Percentiles rank a stretch among this genome's conserved stretches.
Conservation (phyloP, 129 eudicot species). For the Arctium minus region DNA sequence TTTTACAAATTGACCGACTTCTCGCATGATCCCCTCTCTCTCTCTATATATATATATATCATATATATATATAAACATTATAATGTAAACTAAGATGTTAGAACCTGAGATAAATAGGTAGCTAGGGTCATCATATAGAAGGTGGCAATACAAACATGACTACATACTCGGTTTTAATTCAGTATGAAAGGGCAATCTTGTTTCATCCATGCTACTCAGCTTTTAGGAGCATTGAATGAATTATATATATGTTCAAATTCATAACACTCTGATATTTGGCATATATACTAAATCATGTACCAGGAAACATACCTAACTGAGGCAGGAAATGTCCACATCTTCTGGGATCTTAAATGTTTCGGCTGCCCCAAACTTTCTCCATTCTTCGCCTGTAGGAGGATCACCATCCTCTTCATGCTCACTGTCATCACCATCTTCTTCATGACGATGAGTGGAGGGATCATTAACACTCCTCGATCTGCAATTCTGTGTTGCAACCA, state of each 20-base stretch:
- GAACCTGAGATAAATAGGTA: not conserved
- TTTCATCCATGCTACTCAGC: not conserved
- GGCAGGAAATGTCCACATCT: slow-evolving; percentile 70
- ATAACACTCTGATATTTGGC: not conserved
- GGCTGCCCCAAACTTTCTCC: slow-evolving; percentile 91
- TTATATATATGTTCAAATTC: not conserved
- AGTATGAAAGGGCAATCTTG: not conserved
- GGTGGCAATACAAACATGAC: not conserved
- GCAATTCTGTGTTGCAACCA: slow-evolving; percentile 69
- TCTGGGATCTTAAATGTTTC: slow-evolving; percentile 78
- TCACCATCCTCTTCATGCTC: slow-evolving; percentile 37
- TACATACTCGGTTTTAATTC: not conserved
- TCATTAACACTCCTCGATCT: slow-evolving; percentile 47
- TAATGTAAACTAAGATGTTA: not conserved
- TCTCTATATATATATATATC: too few relatives aligned
- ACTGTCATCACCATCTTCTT: slow-evolving; percentile 35
- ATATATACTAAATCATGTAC: not conserved
- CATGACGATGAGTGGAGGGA: slow-evolving; percentile 35
- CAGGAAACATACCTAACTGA: slow-evolving; percentile 40
- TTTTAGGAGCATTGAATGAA: not conserved
- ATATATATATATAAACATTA: too few relatives aligned
- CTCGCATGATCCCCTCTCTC: too few relatives aligned
- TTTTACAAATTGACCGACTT: too few relatives aligned
- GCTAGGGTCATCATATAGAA: not conserved
- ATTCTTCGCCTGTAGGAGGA: slow-evolving; percentile 47